Evolutionary conservation across 345 rosid genomes (phyloP).

Genomic region (Eutrema yunnanense): DNA sequence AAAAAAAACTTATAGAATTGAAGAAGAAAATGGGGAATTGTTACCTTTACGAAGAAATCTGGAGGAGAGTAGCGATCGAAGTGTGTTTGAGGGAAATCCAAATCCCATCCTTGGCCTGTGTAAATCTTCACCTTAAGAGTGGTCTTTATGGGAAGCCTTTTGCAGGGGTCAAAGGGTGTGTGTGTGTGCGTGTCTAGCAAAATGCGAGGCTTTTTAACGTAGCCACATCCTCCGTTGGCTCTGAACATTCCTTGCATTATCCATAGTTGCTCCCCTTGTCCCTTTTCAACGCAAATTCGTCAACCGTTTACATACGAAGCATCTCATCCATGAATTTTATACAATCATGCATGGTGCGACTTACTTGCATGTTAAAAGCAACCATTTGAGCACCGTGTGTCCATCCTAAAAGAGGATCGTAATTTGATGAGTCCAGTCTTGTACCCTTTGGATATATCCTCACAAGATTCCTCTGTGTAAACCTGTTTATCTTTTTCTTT

Average conservation of each 20-base stretch:
- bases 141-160: conserved; percentile 32
- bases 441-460: conserved; percentile 75
- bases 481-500: conserved; percentile 20
- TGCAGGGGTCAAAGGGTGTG: conserved; percentile 47
- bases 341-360: neutral
- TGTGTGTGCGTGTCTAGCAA: conserved; percentile 33
- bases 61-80: conserved; percentile 84
- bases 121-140: conserved; percentile 60
- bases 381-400: conserved; percentile 97
- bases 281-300: conserved; percentile 34
- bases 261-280: conserved; percentile 71
- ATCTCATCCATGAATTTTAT: neutral
- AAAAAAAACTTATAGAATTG: too few relatives aligned
- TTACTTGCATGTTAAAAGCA: conserved; percentile 96
- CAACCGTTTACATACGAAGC: neutral
- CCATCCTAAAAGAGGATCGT: conserved; percentile 76
- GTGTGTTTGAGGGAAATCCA: conserved; percentile 59
- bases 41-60: conserved; percentile 63
- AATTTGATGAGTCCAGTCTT: conserved; percentile 71
- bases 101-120: conserved; percentile 81
- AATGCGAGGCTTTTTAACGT: conserved; percentile 68
- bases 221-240: conserved; percentile 81
- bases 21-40: neutral
- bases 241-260: conserved; percentile 84
- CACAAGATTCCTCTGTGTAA: conserved; percentile 68